Percentiles rank a stretch among this genome's conserved stretches.
phyloP scores from a whole-genome alignment of 805 yeast genomes.

The Danielia reshetovae region DNA sequence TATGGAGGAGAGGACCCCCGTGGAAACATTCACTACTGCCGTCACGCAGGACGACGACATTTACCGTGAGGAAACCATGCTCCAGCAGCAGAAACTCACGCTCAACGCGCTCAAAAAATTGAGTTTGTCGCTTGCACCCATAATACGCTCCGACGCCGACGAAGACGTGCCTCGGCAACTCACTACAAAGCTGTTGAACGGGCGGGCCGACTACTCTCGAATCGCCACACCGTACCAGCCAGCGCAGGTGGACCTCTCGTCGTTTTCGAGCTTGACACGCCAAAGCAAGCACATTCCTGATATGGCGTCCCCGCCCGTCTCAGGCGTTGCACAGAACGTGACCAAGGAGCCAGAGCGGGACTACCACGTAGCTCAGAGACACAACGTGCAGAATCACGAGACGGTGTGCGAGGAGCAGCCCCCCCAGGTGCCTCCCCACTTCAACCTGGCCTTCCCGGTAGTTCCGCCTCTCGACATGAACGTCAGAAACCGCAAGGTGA shows the following conservation, averaged over 20 bases:
- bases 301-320: neutral
- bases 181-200: constrained; percentile 3
- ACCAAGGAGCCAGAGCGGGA: neutral
- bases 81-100: constrained; percentile 41
- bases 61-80: constrained; percentile 32
- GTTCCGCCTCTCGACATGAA: constrained; percentile 23
- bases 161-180: constrained; percentile 7
- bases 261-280: constrained; percentile 42
- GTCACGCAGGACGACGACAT: constrained; percentile 20
- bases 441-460: constrained; percentile 9
- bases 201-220: neutral
- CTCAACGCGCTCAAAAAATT: constrained; percentile 41
- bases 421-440: neutral
- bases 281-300: constrained; percentile 22
- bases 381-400: neutral
- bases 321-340: neutral
- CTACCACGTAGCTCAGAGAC: neutral
- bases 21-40: neutral
- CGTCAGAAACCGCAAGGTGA: constrained; percentile 14
- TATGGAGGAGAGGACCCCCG: neutral
- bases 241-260: constrained; percentile 42
- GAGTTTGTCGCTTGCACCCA: constrained; percentile 39
- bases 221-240: constrained; percentile 37
- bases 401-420: neutral
- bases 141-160: constrained; percentile 25